Conservation (phyloP, 139 green algal species). For the Chlamydomonas incerta region DNA sequence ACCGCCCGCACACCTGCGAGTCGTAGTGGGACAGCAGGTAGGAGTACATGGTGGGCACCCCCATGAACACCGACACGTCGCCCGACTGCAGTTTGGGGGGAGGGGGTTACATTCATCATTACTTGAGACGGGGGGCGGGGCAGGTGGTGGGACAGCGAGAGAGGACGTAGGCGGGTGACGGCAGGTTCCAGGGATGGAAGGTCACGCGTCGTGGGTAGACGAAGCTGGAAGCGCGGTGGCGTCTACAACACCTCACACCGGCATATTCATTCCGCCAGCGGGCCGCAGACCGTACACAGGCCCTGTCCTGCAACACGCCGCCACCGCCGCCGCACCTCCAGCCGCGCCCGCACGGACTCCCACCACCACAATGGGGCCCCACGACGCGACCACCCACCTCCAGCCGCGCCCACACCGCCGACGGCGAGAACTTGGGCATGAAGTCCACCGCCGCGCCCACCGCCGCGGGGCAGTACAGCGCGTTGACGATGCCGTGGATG, state of each 20-base stretch:
- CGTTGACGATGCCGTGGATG: constrained; percentile 97
- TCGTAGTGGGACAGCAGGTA: constrained; percentile 83
- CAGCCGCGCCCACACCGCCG: constrained; percentile 72
- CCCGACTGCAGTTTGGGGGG: constrained; percentile 37
- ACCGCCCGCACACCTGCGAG: constrained; percentile 44
- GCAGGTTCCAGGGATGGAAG: not conserved
- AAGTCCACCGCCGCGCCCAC: constrained; percentile 85
- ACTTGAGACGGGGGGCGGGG: too few species aligned
- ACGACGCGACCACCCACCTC: constrained; percentile 44
- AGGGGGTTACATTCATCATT: not conserved
- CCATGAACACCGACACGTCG: constrained; percentile 89
- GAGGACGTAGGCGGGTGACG: not conserved
- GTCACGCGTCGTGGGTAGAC: too few species aligned
- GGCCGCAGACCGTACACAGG: too few species aligned
- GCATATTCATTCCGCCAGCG: too few species aligned
- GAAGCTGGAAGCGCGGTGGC: too few species aligned
- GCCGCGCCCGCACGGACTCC: too few species aligned
- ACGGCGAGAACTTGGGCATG: constrained; percentile 82
- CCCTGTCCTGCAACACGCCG: too few species aligned
- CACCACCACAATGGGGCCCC: too few species aligned
- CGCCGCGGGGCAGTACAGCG: constrained; percentile 80
- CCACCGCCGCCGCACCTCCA: too few species aligned
- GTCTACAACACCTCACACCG: too few species aligned
- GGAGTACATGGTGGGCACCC: constrained; percentile 97
- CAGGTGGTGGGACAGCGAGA: too few species aligned